Percentiles rank a stretch among this genome's conserved stretches.
These are phyloP conservation scores for Leucosporidium scottii DNA, from an alignment of 768 basidiomycete species.

Conservation along the genomic window DNA sequence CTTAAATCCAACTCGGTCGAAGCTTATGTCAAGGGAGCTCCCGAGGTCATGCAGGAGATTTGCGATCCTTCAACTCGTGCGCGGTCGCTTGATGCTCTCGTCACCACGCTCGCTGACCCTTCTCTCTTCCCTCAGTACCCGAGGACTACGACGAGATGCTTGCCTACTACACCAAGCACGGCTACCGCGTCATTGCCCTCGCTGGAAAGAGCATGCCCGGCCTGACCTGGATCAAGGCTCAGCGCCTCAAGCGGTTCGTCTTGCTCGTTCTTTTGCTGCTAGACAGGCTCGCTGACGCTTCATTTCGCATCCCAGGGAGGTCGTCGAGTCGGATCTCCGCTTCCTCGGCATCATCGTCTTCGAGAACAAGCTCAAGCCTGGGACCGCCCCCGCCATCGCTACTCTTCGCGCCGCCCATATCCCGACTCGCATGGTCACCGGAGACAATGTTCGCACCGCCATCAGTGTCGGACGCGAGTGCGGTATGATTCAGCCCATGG, in stretches of 20 bases:
- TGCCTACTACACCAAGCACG: constrained; percentile 92
- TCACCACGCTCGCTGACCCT: neutral
- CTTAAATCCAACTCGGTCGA: constrained; percentile 94
- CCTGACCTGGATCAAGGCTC: constrained; percentile 92
- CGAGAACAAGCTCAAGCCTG: constrained; percentile 93
- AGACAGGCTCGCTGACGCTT: neutral
- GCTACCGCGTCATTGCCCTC: constrained; percentile 95
- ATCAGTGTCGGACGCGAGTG: constrained; percentile 96
- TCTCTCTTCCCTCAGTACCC: constrained; percentile 59
- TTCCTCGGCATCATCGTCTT: constrained; percentile 96
- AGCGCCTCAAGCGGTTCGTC: constrained; percentile 81
- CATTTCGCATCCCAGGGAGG: constrained; percentile 55
- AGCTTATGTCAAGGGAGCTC: constrained; percentile 97
- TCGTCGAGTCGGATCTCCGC: constrained; percentile 79
- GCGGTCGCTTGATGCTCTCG: constrained; percentile 39
- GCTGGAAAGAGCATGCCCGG: constrained; percentile 93
- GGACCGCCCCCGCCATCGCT: constrained; percentile 82
- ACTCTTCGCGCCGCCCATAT: constrained; percentile 80
- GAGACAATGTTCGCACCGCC: constrained; percentile 92
- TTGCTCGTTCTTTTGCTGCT: constrained; percentile 2
- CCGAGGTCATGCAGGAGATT: constrained; percentile 93
- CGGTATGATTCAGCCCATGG: constrained; percentile 73
- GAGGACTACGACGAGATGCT: constrained; percentile 92
- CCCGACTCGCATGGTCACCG: constrained; percentile 95
- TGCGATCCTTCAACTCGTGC: constrained; percentile 85